Conservation (phyloP, 2,329 filamentous ascomycete genomes). For the Alternaria metachromatica region DNA sequence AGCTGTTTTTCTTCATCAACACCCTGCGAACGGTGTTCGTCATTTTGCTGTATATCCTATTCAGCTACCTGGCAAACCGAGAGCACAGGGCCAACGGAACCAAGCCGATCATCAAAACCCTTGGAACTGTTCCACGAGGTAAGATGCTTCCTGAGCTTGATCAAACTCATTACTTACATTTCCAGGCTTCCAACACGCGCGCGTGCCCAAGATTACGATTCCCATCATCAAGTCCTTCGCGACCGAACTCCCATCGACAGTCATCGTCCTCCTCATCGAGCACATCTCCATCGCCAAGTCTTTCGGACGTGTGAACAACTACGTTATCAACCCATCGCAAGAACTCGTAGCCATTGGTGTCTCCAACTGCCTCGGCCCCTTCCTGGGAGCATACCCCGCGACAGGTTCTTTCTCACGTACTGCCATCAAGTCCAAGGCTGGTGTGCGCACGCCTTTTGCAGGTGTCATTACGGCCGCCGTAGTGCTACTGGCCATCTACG, state of each 20-base stretch:
- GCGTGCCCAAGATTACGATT: conserved; percentile 71
- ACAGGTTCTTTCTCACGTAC: conserved; percentile 97
- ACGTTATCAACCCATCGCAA: conserved; percentile 95
- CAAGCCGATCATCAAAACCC: conserved; percentile 73
- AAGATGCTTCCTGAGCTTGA: background rate
- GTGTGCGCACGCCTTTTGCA: conserved; percentile 88
- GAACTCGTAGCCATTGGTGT: conserved; percentile 95
- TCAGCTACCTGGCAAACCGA: conserved; percentile 85
- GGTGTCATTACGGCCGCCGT: conserved; percentile 86
- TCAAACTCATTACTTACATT: conserved; percentile 4
- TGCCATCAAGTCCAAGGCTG: conserved; percentile 96
- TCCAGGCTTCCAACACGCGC: conserved; percentile 74
- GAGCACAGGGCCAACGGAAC: conserved; percentile 45
- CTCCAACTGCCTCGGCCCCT: conserved; percentile 86
- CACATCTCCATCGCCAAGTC: conserved; percentile 98
- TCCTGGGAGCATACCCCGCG: conserved; percentile 87
- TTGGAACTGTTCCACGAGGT: conserved; percentile 80
- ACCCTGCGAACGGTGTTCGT: conserved; percentile 91
- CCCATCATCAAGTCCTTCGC: conserved; percentile 72
- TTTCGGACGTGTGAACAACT: conserved; percentile 94
- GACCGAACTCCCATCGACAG: conserved; percentile 77
- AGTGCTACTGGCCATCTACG: conserved; percentile 90
- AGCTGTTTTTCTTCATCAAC: conserved; percentile 85
- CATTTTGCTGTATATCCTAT: conserved; percentile 88
- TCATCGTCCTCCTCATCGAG: conserved; percentile 94